Conservation (phyloP, 768 basidiomycete species). For the Auriscalpium microsporum region DNA sequence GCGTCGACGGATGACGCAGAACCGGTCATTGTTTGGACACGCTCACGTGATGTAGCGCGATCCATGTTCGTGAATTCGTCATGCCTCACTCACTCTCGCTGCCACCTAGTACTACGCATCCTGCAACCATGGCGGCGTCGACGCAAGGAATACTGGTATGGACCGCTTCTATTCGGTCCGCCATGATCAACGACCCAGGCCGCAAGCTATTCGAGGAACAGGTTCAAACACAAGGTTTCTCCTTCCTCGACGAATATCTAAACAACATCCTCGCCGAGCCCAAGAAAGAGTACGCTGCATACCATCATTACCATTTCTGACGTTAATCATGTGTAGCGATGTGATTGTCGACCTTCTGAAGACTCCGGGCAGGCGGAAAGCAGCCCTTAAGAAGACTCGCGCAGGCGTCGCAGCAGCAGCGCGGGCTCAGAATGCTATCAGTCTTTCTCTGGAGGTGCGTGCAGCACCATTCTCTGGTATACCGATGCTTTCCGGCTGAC, state of each 20-base stretch:
- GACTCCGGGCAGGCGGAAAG: slow-evolving; percentile 71
- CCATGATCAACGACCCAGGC: slow-evolving; percentile 67
- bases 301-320: not conserved
- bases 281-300: slow-evolving; percentile 49
- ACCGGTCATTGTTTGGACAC: too few relatives aligned
- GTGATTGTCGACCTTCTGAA: slow-evolving; percentile 75
- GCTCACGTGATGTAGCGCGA: too few relatives aligned
- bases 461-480: not conserved
- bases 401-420: slow-evolving; percentile 31
- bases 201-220: slow-evolving; percentile 65
- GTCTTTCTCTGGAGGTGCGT: slow-evolving; percentile 41
- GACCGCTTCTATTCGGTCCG: slow-evolving; percentile 56
- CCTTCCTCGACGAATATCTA: slow-evolving; percentile 73
- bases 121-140: slow-evolving; percentile 4
- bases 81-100: too few relatives aligned
- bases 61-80: too few relatives aligned
- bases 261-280: slow-evolving; percentile 60
- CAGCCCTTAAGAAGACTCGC: slow-evolving; percentile 41
- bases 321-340: slow-evolving; percentile 27
- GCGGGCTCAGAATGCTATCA: slow-evolving; percentile 34
- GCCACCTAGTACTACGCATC: not conserved
- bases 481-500: not conserved
- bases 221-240: slow-evolving; percentile 66
- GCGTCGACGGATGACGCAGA: too few relatives aligned
- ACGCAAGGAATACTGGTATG: slow-evolving; percentile 52